Base-by-base conservation (phyloP, 306 rosid genomes). In the Psophocarpus tetragonolobus region DNA sequence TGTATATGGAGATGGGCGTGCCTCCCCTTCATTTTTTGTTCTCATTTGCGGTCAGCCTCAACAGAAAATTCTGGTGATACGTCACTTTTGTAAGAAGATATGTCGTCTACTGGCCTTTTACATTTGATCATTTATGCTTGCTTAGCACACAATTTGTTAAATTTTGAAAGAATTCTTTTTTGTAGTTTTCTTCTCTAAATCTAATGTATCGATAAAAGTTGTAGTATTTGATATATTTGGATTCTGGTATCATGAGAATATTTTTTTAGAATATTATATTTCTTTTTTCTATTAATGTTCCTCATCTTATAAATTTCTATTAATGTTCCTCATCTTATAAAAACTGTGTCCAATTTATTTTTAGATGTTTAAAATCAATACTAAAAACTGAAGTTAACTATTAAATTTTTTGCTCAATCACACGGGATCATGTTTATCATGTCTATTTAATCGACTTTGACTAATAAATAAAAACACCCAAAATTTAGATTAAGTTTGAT, bases 1-100 rank as follows among this genome's bases (percentile, higher is more conserved):
- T 85, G 90, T 87, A 87, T 80, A 86, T 85, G 86, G 85, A 70
- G 84, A 77, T 75, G 73, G 18, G 70, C 17, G 5, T 23, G 18
- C 71, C 68, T 75, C 56, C 69, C 44, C 68, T 77, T 83, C 80
- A 66, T 72, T 85, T 44, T 68, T 60, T 60, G 44, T 68, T 54
- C 44, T 77, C 78, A 71, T 77, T 17, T 27, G 54, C 48, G 2
- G 68, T 74, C 85, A 11, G 67, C 56, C 60, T 63, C 79, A 61
- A 79, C 50, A 48, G 47, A 82, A 80, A 70, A 77, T 75, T 69
- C 82, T 66, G 74, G 83, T 80, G 77, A 74, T 57, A 36, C 74
- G 73, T 68, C 45, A 60, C 81, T 32, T 14, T 74, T 62, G 29
- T 78, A 29, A 79, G 84, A 84, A 83, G 75, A 62, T 80, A 32